Conservation (phyloP, 176 grass and related monocot species). For the Bothriochloa decipiens region DNA sequence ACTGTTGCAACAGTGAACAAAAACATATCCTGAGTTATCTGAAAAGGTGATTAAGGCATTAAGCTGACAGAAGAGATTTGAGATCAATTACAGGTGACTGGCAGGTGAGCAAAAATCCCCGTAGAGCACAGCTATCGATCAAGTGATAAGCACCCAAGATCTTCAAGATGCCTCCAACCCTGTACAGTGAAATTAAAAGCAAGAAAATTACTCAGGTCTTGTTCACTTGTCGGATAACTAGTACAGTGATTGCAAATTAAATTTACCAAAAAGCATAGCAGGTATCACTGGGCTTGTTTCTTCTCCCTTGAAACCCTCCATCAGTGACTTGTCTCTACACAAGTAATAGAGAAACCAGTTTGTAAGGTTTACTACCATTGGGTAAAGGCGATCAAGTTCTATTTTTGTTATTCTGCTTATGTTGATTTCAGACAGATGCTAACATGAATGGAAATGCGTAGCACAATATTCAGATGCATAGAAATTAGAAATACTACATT, state of each 20-base stretch:
- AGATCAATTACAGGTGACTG: slow-evolving; percentile 62
- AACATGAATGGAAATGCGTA: background rate
- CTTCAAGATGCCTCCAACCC: slow-evolving; percentile 86
- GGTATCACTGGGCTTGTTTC: slow-evolving; percentile 80
- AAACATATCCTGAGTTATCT: background rate
- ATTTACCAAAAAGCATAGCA: slow-evolving; percentile 96
- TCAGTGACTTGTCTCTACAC: slow-evolving; percentile 67
- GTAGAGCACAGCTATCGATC: slow-evolving; percentile 56
- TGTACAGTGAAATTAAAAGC: slow-evolving; percentile 26
- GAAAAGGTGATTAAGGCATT: slow-evolving; percentile 2
- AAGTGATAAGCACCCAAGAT: slow-evolving; percentile 71
- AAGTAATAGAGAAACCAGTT: slow-evolving; percentile 5
- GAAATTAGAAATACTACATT: background rate
- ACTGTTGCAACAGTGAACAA: slow-evolving; percentile 42
- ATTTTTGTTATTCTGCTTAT: background rate
- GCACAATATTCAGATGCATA: background rate
- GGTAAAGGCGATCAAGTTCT: background rate
- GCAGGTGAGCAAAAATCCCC: slow-evolving; percentile 76
- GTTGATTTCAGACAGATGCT: background rate
- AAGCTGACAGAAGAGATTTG: background rate
- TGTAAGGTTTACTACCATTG: background rate
- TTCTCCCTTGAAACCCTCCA: slow-evolving; percentile 88
- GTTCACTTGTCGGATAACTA: background rate
- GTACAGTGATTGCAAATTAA: background rate
- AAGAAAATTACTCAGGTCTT: background rate